Evolutionary conservation across 2,329 filamentous ascomycete genomes (phyloP).

Genomic region (Claviceps digitariae): DNA sequence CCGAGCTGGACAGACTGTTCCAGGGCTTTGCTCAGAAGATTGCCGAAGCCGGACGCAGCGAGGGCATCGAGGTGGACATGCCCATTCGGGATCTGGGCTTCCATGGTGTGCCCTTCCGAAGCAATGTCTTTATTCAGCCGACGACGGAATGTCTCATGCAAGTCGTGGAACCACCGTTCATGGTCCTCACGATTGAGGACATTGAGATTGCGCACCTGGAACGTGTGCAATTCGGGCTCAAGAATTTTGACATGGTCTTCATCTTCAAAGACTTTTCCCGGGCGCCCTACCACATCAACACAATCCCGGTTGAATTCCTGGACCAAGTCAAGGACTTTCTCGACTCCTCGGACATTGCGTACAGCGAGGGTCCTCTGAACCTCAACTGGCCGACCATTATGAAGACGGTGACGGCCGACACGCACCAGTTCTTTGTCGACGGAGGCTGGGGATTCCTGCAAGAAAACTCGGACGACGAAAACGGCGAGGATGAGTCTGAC

Average conservation of each 20-base stretch:
- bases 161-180: constrained; percentile 90
- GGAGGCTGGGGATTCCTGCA: constrained; percentile 92
- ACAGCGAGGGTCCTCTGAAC: constrained; percentile 87
- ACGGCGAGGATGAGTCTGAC: constrained; percentile 61
- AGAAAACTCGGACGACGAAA: constrained; percentile 78
- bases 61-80: constrained; percentile 87
- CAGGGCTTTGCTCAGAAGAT: constrained; percentile 96
- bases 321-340: constrained; percentile 97
- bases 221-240: constrained; percentile 89
- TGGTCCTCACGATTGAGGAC: constrained; percentile 88
- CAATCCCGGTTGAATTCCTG: constrained; percentile 87
- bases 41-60: constrained; percentile 82
- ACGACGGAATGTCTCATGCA: constrained; percentile 96
- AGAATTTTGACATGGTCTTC: constrained; percentile 98
- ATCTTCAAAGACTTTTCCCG: constrained; percentile 95
- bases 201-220: constrained; percentile 95
- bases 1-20: constrained; percentile 91
- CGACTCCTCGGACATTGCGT: constrained; percentile 89
- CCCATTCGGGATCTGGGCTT: constrained; percentile 94
- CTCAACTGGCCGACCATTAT: constrained; percentile 99
- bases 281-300: constrained; percentile 90
- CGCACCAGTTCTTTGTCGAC: constrained; percentile 88
- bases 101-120: constrained; percentile 89
- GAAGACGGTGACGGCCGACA: constrained; percentile 93
- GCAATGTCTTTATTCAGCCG: constrained; percentile 89